Base-by-base conservation (phyloP, 257 asterid genomes). In the Petrea volubilis region DNA sequence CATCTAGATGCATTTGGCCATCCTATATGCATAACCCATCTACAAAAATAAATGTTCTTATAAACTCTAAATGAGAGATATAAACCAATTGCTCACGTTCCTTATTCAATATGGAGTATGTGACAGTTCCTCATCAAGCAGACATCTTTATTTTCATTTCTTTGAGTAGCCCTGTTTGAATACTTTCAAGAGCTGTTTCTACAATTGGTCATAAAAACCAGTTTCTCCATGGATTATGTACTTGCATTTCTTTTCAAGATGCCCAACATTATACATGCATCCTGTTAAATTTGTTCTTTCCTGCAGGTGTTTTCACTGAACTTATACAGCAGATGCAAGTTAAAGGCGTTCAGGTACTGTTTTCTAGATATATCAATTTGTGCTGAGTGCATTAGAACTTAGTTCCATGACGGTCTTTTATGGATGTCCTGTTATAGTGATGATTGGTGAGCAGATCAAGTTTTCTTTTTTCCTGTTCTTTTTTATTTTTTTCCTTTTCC, bases 301-400 rank as follows among this genome's bases (percentile, higher is more conserved):
- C 52, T 83, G 68, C 88, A 95, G 99, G 97, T 79, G 97, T 95
- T 79, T 95, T 95, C 85, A 95, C 99, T 10, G 99, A 95, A 82
- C 98, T 95, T 73, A 83, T 92, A 78, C 97, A 90, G 80, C 99
- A 95, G 85, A 92, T 95, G 99, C 98, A 92, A 79, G 99, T 95
- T 64, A 95, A 90, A 86, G 98, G 99, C 8, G 97, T 92, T 60
- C 99, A 95, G 99, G 99, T 95, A 82, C 36, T 52, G 53, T 68
- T 63, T 60, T 57, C 46, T 61, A 11, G 7, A 47, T 47, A 25
- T 80, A 64, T 49, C 29, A 70, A 18, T 34, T 52, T 36, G 27
- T 52, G 44, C 53, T 28, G 23, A 64, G 40, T 67, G 31, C 61
- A 60, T 38, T 71, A 17, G 24, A 47, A 56, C 68, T 36, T 47